phyloP scores from a whole-genome alignment of 495 filamentous ascomycete genomes.

The Cudoniella acicularis region DNA sequence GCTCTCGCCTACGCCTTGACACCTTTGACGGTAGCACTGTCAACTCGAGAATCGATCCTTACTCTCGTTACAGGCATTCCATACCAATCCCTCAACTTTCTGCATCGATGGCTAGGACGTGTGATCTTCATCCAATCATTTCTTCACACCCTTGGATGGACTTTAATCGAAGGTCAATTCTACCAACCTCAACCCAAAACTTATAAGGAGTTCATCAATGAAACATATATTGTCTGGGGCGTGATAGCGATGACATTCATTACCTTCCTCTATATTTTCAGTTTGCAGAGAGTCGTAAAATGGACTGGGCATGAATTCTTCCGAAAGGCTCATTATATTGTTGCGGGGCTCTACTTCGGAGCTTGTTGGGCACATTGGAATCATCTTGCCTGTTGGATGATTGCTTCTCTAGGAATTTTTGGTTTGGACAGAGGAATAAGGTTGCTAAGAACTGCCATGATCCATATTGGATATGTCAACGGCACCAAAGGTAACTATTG shows the following conservation, averaged over 20 bases:
- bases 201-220: constrained; percentile 46
- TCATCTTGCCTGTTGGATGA: constrained; percentile 56
- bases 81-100: constrained; percentile 66
- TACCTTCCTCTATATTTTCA: constrained; percentile 50
- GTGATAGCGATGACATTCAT: constrained; percentile 59
- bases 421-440: constrained; percentile 51
- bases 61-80: constrained; percentile 59
- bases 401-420: constrained; percentile 56
- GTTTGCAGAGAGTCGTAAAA: constrained; percentile 49
- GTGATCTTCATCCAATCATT: constrained; percentile 58
- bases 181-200: constrained; percentile 62
- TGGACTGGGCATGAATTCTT: constrained; percentile 68
- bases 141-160: constrained; percentile 65
- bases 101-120: constrained; percentile 63
- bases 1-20: constrained; percentile 64
- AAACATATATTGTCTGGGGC: constrained; percentile 62
- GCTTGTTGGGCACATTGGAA: constrained; percentile 68
- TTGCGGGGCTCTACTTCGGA: constrained; percentile 63
- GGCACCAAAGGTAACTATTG: constrained; percentile 22
- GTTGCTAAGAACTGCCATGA: constrained; percentile 43
- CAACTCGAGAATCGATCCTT: constrained; percentile 57
- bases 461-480: constrained; percentile 45
- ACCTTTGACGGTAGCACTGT: constrained; percentile 56
- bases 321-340: constrained; percentile 57
- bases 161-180: constrained; percentile 53